Evolutionary conservation across 2,329 filamentous ascomycete species (phyloP), one percentile per base, ranked within the genome.

Genomic region (Phialophora macrospora): DNA sequence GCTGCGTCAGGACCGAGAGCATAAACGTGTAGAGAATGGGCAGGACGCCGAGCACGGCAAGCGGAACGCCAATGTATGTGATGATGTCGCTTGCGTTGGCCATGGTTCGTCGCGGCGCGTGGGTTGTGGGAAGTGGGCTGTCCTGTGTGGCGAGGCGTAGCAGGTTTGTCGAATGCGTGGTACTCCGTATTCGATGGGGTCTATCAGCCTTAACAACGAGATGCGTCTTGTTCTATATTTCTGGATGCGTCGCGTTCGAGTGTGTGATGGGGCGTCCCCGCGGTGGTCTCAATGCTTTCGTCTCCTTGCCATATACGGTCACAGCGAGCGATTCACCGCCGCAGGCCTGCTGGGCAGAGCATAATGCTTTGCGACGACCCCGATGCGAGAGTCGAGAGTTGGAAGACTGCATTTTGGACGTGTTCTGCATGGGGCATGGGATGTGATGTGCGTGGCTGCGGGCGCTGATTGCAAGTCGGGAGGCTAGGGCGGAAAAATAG

Each of bases 11-110:
- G 28, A 89, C 81, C 2, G 86, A 88, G 28, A 83, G 81, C 60
- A 86, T 77, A 22, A 84, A 88, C 72, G 88, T 90, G 77, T 89
- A 90, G 51, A 90, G 79, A 58, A 89, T 89, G 0, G 87, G 87
- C 5, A 89, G 79, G 24, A 89, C 83, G 51, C 84, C 85, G 1
- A 88, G 75, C 1, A 88, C 81, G 1, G 84, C 86, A 20, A 88
- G 77, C 1, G 87, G 87, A 2, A 88, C 78, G 70, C 83, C 83
- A 46, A 85, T 81, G 64, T 84, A 85, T 26, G 83, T 85, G 74
- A 86, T 85, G 64, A 86, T 82, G 67, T 85, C 80, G 9, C 79
- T 77, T 48, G 81, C 75, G 6, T 75, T 77, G 4, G 68, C 62
- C 69, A 71, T 70, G 51, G 30, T 7, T 30, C 30, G 5, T 44